Base-by-base conservation (phyloP, 192 early-diverging fungal species). In the Backusella luteola region DNA sequence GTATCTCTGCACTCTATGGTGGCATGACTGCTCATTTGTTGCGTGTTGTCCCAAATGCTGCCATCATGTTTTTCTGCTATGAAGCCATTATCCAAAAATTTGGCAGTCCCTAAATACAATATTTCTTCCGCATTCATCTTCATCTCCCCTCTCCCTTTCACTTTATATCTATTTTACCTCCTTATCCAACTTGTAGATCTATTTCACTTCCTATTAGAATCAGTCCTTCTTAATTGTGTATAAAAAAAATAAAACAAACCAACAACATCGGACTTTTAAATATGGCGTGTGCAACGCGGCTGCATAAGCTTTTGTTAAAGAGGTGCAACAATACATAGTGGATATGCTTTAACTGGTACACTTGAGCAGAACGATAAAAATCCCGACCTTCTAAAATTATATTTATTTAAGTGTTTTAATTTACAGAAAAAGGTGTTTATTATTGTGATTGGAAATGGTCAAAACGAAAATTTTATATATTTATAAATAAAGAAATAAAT, bases 1-100 rank as follows among this genome's bases (percentile, higher is more conserved):
- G 97, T 68, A 41, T 94, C 3, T 84, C 84, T 21, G 95, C 94
- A 6, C 82, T 99, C 26, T 99, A 98, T 78, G 94, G 96, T 66
- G 97, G 97, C 23, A 89, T 99, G 89, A 93, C 94, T 15, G 93
- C 96, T 14, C 96, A 98, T 84, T 84, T 99, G 67, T 83, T 97
- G 87, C 90, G 97, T 63, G 95, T 96, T 0, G 96, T 99, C 11
- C 97, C 97, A 2, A 98, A 98, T 80, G 96, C 97, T 0, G 93
- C 95, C 6, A 97, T 98, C 70, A 90, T 98, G 91, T 98, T 98
- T 75, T 86, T 95, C 69, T 89, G 91, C 14, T 96, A 95, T 74
- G 95, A 96, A 74, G 80, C 90, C 19, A 90, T 95, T 39, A 77
- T 94, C 34, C 81, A 91, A 63, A 84, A 83, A 15, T 85, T 79